These are phyloP conservation scores for Diaporthe vaccinii DNA, from an alignment of 2,329 filamentous ascomycete genomes.

Conservation along the genomic window DNA sequence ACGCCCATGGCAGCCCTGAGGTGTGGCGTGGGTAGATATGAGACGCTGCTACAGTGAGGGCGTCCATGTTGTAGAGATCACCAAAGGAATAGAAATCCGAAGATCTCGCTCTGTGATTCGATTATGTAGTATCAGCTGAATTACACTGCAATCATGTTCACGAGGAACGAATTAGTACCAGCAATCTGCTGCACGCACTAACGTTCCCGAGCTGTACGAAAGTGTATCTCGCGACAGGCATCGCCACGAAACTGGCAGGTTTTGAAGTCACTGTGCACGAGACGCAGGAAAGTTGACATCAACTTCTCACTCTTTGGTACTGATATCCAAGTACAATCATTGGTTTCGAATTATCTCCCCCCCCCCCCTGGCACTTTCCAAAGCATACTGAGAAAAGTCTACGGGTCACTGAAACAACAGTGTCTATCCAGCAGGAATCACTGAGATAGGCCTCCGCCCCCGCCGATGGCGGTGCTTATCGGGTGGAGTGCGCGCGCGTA, in stretches of 20 bases:
- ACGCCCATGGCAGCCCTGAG: neutral
- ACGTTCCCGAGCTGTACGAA: too few species aligned
- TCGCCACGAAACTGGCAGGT: conserved; percentile 9
- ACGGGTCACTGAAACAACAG: neutral
- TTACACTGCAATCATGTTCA: conserved; percentile 50
- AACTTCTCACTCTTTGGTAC: neutral
- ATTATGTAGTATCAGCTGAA: conserved; percentile 54
- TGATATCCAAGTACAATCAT: too few species aligned
- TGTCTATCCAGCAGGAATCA: neutral
- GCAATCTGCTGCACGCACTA: neutral
- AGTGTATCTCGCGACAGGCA: conserved; percentile 33
- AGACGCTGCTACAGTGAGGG: conserved; percentile 46
- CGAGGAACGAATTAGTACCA: neutral
- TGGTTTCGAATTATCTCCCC: neutral
- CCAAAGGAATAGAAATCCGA: conserved; percentile 52
- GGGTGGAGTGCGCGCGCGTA: neutral
- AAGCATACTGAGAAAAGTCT: neutral
- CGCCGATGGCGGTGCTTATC: neutral
- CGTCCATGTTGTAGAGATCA: conserved; percentile 49
- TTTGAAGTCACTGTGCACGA: conserved; percentile 41
- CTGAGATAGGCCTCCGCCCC: neutral
- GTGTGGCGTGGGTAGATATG: conserved; percentile 46
- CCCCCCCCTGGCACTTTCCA: neutral
- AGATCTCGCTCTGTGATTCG: conserved; percentile 48
- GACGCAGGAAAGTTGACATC: neutral